These are phyloP conservation scores for Pseudodiploospora longispora DNA, from an alignment of 2,329 filamentous ascomycete genomes.

Conservation along the genomic window DNA sequence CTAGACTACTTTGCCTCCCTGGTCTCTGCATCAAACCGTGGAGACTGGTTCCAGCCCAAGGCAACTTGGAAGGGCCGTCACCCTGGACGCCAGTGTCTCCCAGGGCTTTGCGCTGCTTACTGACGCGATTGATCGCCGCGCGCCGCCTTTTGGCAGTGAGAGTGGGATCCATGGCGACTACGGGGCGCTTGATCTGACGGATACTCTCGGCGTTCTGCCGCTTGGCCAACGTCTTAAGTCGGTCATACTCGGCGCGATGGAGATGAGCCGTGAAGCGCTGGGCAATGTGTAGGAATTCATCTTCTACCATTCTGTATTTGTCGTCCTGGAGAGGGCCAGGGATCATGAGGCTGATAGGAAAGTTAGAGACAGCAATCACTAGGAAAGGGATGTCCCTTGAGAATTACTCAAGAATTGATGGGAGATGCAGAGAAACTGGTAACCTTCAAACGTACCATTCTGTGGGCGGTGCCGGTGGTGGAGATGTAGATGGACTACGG, in stretches of 20 bases:
- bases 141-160: constrained; percentile 15
- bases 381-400: neutral
- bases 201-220: constrained; percentile 46
- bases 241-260: constrained; percentile 68
- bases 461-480: constrained; percentile 38
- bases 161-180: constrained; percentile 30
- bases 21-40: constrained; percentile 37
- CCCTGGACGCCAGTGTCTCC: neutral
- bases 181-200: constrained; percentile 42
- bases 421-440: neutral
- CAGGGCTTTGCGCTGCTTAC: constrained; percentile 18
- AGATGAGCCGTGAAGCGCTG: constrained; percentile 65
- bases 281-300: constrained; percentile 63
- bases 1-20: constrained; percentile 19
- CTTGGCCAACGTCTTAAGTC: constrained; percentile 51
- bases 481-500: constrained; percentile 41
- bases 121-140: constrained; percentile 12
- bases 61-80: constrained; percentile 6
- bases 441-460: constrained; percentile 31
- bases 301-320: constrained; percentile 73
- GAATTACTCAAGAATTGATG: neutral
- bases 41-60: constrained; percentile 26
- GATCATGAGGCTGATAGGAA: constrained; percentile 48
- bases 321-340: constrained; percentile 61
- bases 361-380: neutral